Conservation (phyloP, 2,329 filamentous ascomycete species). For the Camptophora hylomeconis region DNA sequence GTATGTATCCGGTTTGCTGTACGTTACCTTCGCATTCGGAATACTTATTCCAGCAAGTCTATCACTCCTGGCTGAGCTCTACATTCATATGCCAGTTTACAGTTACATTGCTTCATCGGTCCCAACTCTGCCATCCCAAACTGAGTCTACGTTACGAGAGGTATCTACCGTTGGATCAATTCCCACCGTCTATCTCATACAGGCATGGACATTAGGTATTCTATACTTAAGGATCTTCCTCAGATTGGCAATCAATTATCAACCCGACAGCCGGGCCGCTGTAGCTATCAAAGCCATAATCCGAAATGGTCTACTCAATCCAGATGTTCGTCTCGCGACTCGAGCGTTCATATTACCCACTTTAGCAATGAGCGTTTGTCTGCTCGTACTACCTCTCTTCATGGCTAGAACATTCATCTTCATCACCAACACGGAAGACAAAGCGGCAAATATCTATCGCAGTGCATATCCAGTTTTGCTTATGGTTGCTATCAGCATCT, state of each 20-base stretch:
- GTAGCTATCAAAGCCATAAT: slow-evolving; percentile 62
- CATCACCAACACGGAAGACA: slow-evolving; percentile 22
- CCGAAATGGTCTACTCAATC: slow-evolving; percentile 62
- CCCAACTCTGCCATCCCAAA: background rate
- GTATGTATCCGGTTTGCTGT: slow-evolving; percentile 45
- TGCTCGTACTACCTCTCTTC: slow-evolving; percentile 55
- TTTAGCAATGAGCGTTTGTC: slow-evolving; percentile 44
- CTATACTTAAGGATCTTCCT: slow-evolving; percentile 72
- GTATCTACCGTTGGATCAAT: slow-evolving; percentile 16
- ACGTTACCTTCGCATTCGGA: slow-evolving; percentile 62
- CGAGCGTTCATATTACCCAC: slow-evolving; percentile 76
- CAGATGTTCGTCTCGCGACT: slow-evolving; percentile 66
- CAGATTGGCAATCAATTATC: slow-evolving; percentile 36
- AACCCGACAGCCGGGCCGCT: slow-evolving; percentile 47
- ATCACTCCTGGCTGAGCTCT: slow-evolving; percentile 71
- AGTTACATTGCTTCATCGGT: slow-evolving; percentile 50
- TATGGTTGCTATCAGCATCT: slow-evolving; percentile 29
- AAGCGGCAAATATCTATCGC: slow-evolving; percentile 39
- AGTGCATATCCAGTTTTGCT: slow-evolving; percentile 61
- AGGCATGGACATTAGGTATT: slow-evolving; percentile 87
- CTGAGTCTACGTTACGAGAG: no score
- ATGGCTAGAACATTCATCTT: slow-evolving; percentile 20
- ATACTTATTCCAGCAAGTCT: slow-evolving; percentile 72
- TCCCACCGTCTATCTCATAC: slow-evolving; percentile 75
- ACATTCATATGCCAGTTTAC: slow-evolving; percentile 74